Evolutionary conservation across 2,329 filamentous ascomycete species (phyloP).

Genomic region (Diaporthe sp.): DNA sequence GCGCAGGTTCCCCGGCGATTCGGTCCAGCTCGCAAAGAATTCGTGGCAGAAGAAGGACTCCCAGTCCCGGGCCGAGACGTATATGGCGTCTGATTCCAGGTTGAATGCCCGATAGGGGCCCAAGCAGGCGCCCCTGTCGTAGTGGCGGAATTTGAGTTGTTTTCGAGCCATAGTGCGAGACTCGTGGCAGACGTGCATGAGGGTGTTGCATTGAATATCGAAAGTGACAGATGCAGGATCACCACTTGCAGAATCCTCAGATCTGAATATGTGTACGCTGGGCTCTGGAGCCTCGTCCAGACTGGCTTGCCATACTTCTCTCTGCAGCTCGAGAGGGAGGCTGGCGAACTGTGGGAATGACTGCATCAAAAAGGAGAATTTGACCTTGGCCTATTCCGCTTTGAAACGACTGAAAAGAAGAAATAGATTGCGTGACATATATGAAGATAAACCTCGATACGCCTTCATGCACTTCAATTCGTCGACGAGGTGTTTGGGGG

Average conservation of each 20-base stretch:
- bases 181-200: constrained; percentile 9
- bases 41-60: not conserved
- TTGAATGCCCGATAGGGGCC: not conserved
- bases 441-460: too few relatives aligned
- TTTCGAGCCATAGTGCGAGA: not conserved
- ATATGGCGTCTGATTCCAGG: not conserved
- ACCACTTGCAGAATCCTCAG: not conserved
- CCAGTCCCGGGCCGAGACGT: not conserved
- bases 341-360: constrained; percentile 12
- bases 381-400: rapidly evolving
- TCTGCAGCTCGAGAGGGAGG: constrained; percentile 19
- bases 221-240: not conserved
- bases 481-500: too few relatives aligned
- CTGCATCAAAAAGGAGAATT: not conserved
- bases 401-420: too few relatives aligned
- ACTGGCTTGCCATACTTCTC: constrained; percentile 9
- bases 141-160: not conserved
- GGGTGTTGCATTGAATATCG: not conserved
- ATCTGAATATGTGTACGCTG: not conserved
- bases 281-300: not conserved
- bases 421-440: not conserved
- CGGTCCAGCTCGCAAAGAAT: not conserved
- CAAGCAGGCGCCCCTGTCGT: not conserved
- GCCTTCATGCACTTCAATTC: too few relatives aligned
- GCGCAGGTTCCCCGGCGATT: not conserved